Conservation (phyloP, 768 basidiomycete species). For the Kwoniella dejecticola region DNA sequence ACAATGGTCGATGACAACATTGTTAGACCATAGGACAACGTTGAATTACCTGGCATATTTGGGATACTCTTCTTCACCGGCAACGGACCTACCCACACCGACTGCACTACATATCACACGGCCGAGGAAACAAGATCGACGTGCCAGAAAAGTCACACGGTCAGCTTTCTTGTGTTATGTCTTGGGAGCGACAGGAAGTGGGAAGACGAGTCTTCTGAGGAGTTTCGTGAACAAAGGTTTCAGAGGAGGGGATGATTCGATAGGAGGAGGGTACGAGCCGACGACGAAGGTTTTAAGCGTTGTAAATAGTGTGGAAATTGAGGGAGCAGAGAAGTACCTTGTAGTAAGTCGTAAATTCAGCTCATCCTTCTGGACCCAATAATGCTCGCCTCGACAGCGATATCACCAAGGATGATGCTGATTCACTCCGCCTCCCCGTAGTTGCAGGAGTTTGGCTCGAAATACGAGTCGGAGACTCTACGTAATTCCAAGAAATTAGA, state of each 20-base stretch:
- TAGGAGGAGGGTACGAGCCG: constrained; percentile 71
- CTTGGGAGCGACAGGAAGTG: constrained; percentile 91
- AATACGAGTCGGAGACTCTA: constrained; percentile 87
- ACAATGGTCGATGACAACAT: constrained; percentile 98
- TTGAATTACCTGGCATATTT: constrained; percentile 93
- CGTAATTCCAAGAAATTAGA: constrained; percentile 89
- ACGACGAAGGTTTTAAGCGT: constrained; percentile 88
- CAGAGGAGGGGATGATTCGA: constrained; percentile 50
- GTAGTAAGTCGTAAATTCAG: constrained; percentile 76
- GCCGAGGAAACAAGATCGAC: constrained; percentile 77
- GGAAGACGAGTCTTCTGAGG: constrained; percentile 84
- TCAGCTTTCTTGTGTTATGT: constrained; percentile 94
- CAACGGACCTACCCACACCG: constrained; percentile 59
- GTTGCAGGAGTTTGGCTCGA: constrained; percentile 97
- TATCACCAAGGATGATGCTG: too few species aligned
- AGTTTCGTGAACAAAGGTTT: constrained; percentile 84
- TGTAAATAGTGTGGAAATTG: constrained; percentile 91
- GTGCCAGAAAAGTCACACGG: constrained; percentile 81
- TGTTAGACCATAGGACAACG: constrained; percentile 88
- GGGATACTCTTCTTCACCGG: constrained; percentile 67
- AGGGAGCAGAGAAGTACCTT: constrained; percentile 91
- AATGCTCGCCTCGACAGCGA: too few species aligned
- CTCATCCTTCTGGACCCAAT: too few species aligned
- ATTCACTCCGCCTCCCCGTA: constrained; percentile 49
- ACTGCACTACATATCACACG: constrained; percentile 81